phyloP scores from a whole-genome alignment of 805 yeast genomes.

The Wickerhamomyces chaumierensis region DNA sequence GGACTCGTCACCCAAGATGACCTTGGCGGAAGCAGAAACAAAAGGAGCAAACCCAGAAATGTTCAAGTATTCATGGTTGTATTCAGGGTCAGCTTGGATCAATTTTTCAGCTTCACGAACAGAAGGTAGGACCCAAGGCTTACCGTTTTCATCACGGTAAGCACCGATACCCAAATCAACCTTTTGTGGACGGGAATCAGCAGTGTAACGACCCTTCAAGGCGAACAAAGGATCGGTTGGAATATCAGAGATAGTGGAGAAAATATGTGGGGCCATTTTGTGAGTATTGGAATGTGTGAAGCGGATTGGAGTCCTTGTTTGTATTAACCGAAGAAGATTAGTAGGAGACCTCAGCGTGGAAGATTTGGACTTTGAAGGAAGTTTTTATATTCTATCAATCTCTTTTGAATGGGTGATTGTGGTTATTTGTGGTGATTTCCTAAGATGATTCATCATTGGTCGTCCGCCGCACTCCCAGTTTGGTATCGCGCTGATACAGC shows the following conservation, averaged over 20 bases:
- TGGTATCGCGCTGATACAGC: too few relatives aligned
- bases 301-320: neutral
- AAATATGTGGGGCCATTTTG: slow-evolving; percentile 17
- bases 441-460: too few relatives aligned
- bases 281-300: neutral
- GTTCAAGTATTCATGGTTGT: slow-evolving; percentile 84
- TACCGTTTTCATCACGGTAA: slow-evolving; percentile 56
- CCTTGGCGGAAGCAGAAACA: slow-evolving; percentile 58
- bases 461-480: too few relatives aligned
- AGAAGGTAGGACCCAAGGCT: slow-evolving; percentile 63
- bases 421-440: too few relatives aligned
- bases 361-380: too few relatives aligned
- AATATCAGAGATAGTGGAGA: slow-evolving; percentile 42
- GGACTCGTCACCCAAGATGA: slow-evolving; percentile 57
- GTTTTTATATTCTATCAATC: too few relatives aligned
- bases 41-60: slow-evolving; percentile 67
- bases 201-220: slow-evolving; percentile 52
- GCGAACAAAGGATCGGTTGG: slow-evolving; percentile 89
- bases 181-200: slow-evolving; percentile 50
- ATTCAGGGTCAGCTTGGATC: slow-evolving; percentile 44
- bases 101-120: slow-evolving; percentile 58
- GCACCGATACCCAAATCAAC: slow-evolving; percentile 86
- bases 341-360: too few relatives aligned
- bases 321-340: too few relatives aligned
- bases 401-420: too few relatives aligned